A percentile compares a stretch with the other conserved stretches of the same genome.
These are phyloP conservation scores for Suzukiozyma palmioleophila DNA, from an alignment of 1,139 yeast species.

Conservation along the genomic window DNA sequence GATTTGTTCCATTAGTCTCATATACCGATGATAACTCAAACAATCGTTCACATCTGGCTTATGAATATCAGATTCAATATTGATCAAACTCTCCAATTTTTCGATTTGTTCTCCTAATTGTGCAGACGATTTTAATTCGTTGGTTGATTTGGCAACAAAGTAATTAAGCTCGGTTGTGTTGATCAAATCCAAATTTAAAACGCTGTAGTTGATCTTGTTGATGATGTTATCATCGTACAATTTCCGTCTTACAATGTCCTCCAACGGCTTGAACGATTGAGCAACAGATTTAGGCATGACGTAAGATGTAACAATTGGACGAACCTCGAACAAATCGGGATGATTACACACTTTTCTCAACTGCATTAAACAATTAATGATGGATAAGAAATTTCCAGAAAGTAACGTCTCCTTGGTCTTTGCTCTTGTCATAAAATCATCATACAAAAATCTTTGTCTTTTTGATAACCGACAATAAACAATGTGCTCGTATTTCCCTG, in stretches of 20 bases:
- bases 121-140: conserved; percentile 43
- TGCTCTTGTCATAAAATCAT: conserved; percentile 96
- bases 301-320: conserved; percentile 90
- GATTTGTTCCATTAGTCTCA: conserved; percentile 48
- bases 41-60: conserved; percentile 47
- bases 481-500: conserved; percentile 93
- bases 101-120: conserved; percentile 42
- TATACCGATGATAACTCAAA: conserved; percentile 55
- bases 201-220: conserved; percentile 43
- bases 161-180: conserved; percentile 43
- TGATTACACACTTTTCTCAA: conserved; percentile 95
- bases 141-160: conserved; percentile 45
- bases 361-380: conserved; percentile 97
- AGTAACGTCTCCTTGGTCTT: conserved; percentile 92
- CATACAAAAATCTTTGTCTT: conserved; percentile 87
- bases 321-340: conserved; percentile 93
- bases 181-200: conserved; percentile 59
- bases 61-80: conserved; percentile 21
- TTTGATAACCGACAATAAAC: conserved; percentile 89
- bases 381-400: conserved; percentile 91
- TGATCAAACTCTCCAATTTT: conserved; percentile 33
- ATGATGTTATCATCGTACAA: conserved; percentile 22
- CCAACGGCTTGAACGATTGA: conserved; percentile 42
- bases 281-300: conserved; percentile 66
- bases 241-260: conserved; percentile 38